These are phyloP conservation scores for Madurella fahalii DNA, from an alignment of 2,329 filamentous ascomycete species.

Conservation along the genomic window DNA sequence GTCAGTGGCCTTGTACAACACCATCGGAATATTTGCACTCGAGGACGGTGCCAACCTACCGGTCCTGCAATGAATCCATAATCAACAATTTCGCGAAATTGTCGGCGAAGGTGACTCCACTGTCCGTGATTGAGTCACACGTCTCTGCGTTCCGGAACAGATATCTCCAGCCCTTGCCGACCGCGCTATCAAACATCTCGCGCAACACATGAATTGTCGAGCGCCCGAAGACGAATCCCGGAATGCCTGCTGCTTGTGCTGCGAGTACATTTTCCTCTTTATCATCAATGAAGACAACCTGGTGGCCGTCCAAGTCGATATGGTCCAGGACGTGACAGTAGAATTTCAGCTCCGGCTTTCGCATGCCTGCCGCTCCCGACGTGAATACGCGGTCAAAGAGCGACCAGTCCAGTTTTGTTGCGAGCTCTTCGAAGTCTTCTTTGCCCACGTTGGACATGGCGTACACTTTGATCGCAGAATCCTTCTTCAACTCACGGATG, in stretches of 20 bases:
- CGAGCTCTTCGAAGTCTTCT: neutral
- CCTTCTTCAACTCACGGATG: slow-evolving; percentile 21
- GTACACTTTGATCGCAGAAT: neutral
- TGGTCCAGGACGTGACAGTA: neutral
- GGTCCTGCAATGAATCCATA: neutral
- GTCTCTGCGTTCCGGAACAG: neutral
- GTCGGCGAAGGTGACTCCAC: slow-evolving; percentile 1
- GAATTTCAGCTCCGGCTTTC: slow-evolving; percentile 3
- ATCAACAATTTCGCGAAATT: slow-evolving; percentile 2
- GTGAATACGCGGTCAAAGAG: slow-evolving; percentile 6
- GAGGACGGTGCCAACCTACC: neutral
- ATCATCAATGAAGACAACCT: slow-evolving; percentile 4
- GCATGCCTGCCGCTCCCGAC: slow-evolving; percentile 2
- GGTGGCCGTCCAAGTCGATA: neutral
- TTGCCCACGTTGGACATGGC: slow-evolving; percentile 7
- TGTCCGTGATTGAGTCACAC: neutral
- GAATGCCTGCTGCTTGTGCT: slow-evolving; percentile 27
- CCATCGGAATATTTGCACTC: neutral
- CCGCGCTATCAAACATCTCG: neutral
- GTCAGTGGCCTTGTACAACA: neutral
- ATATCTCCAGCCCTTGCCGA: neutral
- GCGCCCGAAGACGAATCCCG: neutral
- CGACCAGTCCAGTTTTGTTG: neutral
- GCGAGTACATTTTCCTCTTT: neutral
- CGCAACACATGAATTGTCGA: neutral